Evolutionary conservation across 352 stramenopile genomes (phyloP).

Genomic region (Elongisporangium prolatum): DNA sequence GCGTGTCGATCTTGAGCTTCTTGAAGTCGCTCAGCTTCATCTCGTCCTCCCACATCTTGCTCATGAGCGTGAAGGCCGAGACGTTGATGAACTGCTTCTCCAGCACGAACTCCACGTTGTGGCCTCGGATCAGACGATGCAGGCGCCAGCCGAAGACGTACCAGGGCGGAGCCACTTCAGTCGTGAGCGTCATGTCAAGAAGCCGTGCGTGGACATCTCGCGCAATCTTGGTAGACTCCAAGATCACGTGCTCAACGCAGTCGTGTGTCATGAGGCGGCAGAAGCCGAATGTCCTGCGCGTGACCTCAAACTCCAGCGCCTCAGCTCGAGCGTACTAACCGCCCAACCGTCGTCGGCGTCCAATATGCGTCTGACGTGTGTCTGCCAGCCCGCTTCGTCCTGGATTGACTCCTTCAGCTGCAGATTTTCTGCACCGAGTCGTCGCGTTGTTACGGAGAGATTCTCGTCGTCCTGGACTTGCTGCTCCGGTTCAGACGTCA

Average conservation of each 20-base stretch:
- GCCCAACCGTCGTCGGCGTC: constrained; percentile 9
- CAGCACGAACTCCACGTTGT: constrained; percentile 44
- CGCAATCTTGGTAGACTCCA: constrained; percentile 18
- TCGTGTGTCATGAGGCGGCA: constrained; percentile 13
- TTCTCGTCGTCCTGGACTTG: constrained; percentile 3
- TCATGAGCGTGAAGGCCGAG: constrained; percentile 31
- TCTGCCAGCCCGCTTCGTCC: constrained; percentile 18
- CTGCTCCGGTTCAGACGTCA: constrained; percentile 4
- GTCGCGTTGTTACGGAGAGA: constrained; percentile 12
- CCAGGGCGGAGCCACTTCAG: constrained; percentile 4
- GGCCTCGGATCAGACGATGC: constrained; percentile 24
- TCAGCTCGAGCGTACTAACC: constrained; percentile 13
- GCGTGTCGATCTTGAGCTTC: constrained; percentile 44
- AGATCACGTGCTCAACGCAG: constrained; percentile 20
- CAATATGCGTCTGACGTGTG: constrained; percentile 21
- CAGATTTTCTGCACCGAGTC: constrained; percentile 35
- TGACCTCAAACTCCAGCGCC: constrained; percentile 14
- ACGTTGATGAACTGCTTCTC: constrained; percentile 34
- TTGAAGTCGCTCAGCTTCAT: constrained; percentile 28
- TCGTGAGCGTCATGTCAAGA: constrained; percentile 1
- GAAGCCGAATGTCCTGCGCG: constrained; percentile 22
- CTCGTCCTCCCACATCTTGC: constrained; percentile 39
- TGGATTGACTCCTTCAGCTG: constrained; percentile 20
- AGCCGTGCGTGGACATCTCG: constrained; percentile 15
- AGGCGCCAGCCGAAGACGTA: constrained; percentile 50